Conservation (phyloP, 108 stramenopile species). For the Fistulifera solaris region DNA sequence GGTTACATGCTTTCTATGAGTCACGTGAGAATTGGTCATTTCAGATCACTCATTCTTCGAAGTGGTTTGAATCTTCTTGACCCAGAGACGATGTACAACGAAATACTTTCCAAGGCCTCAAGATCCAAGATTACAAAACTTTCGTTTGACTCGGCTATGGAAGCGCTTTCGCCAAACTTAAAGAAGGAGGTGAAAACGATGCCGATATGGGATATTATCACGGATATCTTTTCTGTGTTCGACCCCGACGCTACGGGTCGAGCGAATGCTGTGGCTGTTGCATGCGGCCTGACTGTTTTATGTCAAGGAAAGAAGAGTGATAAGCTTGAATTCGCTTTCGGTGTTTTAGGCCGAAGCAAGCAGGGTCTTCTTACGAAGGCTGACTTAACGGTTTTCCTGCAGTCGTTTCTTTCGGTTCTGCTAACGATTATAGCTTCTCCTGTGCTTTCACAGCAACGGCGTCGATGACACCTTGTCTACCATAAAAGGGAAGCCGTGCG, state of each 20-base stretch:
- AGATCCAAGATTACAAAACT: slow-evolving; percentile 25
- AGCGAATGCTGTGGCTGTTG: slow-evolving; percentile 61
- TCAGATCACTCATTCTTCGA: slow-evolving; percentile 57
- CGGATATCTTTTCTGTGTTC: slow-evolving; percentile 68
- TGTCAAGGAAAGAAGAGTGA: slow-evolving; percentile 86
- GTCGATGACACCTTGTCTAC: slow-evolving; percentile 29
- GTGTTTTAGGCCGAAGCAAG: slow-evolving; percentile 59
- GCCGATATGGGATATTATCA: slow-evolving; percentile 28
- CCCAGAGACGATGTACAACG: slow-evolving; percentile 49
- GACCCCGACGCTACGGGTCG: slow-evolving; percentile 51
- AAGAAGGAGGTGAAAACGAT: no score
- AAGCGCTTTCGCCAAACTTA: no score
- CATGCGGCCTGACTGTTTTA: slow-evolving; percentile 79
- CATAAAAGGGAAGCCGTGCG: slow-evolving; percentile 32
- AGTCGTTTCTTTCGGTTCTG: slow-evolving; percentile 70
- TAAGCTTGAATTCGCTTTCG: slow-evolving; percentile 85
- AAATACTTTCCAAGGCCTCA: slow-evolving; percentile 52
- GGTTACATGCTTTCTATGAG: slow-evolving; percentile 73
- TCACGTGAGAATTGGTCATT: slow-evolving; percentile 55
- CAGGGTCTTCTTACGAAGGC: slow-evolving; percentile 45
- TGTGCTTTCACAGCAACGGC: slow-evolving; percentile 22
- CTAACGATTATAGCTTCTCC: slow-evolving; percentile 47
- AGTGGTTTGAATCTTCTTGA: slow-evolving; percentile 65
- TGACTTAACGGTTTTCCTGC: slow-evolving; percentile 56
- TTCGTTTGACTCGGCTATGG: slow-evolving; percentile 6